phyloP scores from a whole-genome alignment of 768 basidiomycete genomes.

The Exsudoporus frostii region DNA sequence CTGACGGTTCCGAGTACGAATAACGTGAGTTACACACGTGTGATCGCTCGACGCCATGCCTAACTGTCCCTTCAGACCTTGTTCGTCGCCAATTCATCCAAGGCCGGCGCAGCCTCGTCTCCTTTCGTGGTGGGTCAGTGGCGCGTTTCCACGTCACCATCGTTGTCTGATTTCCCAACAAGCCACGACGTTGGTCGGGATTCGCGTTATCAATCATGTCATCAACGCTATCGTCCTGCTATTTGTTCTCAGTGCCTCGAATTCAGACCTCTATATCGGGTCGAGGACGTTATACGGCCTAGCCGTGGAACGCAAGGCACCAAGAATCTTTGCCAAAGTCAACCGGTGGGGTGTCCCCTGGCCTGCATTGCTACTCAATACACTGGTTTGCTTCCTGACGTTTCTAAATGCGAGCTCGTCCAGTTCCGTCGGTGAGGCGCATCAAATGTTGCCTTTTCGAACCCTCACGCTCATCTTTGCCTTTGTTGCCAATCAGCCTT shows the following conservation, averaged over 20 bases:
- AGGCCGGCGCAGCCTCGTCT: slow-evolving; percentile 30
- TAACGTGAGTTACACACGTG: slow-evolving; percentile 26
- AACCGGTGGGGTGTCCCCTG: slow-evolving; percentile 33
- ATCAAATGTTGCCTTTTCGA: slow-evolving; percentile 10
- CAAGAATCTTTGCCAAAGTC: slow-evolving; percentile 38
- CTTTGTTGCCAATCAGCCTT: slow-evolving; percentile 15
- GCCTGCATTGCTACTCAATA: slow-evolving; percentile 49
- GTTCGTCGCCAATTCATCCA: slow-evolving; percentile 25
- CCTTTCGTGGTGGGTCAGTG: slow-evolving; percentile 45
- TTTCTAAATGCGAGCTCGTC: slow-evolving; percentile 55
- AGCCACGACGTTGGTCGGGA: slow-evolving; percentile 42
- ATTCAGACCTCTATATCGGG: slow-evolving; percentile 58
- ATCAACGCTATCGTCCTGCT: slow-evolving; percentile 40
- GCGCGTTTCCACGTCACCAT: slow-evolving; percentile 7
- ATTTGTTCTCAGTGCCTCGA: slow-evolving; percentile 47
- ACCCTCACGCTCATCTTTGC: slow-evolving; percentile 20
- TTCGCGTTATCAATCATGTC: slow-evolving; percentile 44
- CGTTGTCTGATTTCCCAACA: slow-evolving; percentile 11
- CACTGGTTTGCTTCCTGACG: slow-evolving; percentile 52
- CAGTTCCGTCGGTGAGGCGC: slow-evolving; percentile 44
- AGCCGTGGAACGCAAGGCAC: slow-evolving; percentile 46
- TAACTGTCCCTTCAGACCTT: slow-evolving; percentile 21
- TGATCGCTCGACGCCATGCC: slow-evolving; percentile 9
- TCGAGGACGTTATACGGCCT: slow-evolving; percentile 48
- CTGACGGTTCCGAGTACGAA: slow-evolving; percentile 39